Evolutionary conservation across 2,329 filamentous ascomycete species (phyloP), one percentile per base, ranked within the genome.

Genomic region (Diaporthe ilicicola): DNA sequence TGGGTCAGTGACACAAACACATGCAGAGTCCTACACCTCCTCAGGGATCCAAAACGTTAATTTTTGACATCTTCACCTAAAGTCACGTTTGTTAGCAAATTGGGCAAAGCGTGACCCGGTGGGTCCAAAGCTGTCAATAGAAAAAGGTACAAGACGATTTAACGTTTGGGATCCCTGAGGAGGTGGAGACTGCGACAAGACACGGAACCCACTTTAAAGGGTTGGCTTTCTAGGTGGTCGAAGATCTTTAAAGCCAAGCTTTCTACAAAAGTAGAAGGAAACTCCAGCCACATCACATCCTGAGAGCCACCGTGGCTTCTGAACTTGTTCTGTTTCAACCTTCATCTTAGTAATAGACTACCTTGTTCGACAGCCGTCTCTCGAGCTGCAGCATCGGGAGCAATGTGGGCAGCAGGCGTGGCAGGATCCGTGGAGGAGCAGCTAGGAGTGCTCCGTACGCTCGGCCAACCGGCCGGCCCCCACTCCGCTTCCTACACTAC

Each of bases 361-460:
- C n/a, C 17, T 17, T 9, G 13, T 53, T 32, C 13, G 9, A 19
- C 27, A 53, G 50, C 50, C 50, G 50, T 53, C 27, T 13, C 22
- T 53, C 24, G 12, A 13, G 55, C 4, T 44, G 24, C 24, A n/a
- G 34, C 54, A 22, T 17, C 22, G 17, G 24, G 3, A 54, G 37
- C 37, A 22, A 32, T 32, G 27, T 27, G 19, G 56, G 27, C 42
- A 17, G 27, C 42, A 37, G 9, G 2, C 12, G 17, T 7, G 42
- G 27, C n/a, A 34, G 59, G 59, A 62, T 62, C 42, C 19, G 59
- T 48, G 27, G 59, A 48, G 59, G 27, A 48, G 27, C 39, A 46
- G 56, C 56, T 46, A 32, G 44, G 56, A 62, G 46, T 62, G 44
- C 39, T n/a, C n/a, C n/a, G n/a, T n/a, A n/a, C n/a, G 56, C 56